Conservation (phyloP, 208 protist species). For the Wallacemonas rigidus region DNA sequence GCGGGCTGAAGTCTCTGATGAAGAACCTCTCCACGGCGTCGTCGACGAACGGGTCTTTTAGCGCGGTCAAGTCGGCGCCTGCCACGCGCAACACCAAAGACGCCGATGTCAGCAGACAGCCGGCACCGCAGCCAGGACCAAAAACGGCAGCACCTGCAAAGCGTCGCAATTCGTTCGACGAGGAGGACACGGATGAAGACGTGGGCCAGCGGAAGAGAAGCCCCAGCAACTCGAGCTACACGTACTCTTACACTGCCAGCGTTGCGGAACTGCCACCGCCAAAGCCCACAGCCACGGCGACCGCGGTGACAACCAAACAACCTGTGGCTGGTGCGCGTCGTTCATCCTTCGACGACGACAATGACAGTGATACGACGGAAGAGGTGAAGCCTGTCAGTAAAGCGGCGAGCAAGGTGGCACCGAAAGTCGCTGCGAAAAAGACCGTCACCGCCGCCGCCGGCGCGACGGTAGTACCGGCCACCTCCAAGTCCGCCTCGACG, state of each 20-base stretch:
- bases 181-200: slow-evolving; percentile 20
- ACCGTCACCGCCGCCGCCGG: not conserved
- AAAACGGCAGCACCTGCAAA: not conserved
- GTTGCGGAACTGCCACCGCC: not conserved
- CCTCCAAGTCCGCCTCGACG: not conserved
- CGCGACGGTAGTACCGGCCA: not conserved
- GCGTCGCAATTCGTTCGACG: slow-evolving; percentile 30
- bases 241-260: slow-evolving; percentile 24
- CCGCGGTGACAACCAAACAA: not conserved
- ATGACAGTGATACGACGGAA: slow-evolving; percentile 1
- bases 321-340: slow-evolving; percentile 3
- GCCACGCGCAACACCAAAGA: not conserved
- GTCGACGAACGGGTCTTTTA: not conserved
- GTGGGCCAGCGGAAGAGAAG: not conserved
- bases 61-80: not conserved
- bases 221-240: slow-evolving; percentile 11
- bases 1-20: not conserved
- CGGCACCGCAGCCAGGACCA: not conserved
- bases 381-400: not conserved
- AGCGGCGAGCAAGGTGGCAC: not conserved
- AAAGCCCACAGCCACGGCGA: not conserved
- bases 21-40: not conserved
- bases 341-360: slow-evolving; percentile 46
- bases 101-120: not conserved
- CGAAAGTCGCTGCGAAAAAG: not conserved